Percentiles rank a stretch among this genome's conserved stretches.
phyloP scores from a whole-genome alignment of 2,329 filamentous ascomycete genomes.

The Diplodia intermedia region DNA sequence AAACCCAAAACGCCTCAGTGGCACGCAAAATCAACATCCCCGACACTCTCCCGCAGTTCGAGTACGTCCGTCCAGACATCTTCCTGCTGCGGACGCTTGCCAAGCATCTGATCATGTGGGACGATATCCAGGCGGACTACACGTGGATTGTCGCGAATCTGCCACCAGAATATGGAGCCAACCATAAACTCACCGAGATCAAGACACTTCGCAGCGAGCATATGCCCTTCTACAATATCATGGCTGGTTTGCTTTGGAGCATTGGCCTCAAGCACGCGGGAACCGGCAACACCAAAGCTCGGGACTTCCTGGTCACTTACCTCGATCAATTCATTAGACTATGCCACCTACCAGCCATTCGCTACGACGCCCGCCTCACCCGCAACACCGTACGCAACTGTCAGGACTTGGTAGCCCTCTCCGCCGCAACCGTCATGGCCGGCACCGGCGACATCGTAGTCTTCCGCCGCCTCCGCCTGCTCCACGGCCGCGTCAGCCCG shows the following conservation, averaged over 20 bases:
- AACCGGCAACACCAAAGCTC: slow-evolving; percentile 66
- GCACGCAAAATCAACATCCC: slow-evolving; percentile 94
- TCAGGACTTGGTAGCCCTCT: slow-evolving; percentile 84
- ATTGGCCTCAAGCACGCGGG: slow-evolving; percentile 56
- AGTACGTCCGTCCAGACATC: slow-evolving; percentile 92
- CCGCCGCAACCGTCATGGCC: slow-evolving; percentile 89
- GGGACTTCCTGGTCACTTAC: slow-evolving; percentile 83
- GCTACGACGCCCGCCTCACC: slow-evolving; percentile 85
- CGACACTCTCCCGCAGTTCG: slow-evolving; percentile 87
- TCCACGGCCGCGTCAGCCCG: slow-evolving; percentile 84
- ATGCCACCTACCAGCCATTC: slow-evolving; percentile 65
- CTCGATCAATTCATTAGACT: slow-evolving; percentile 87
- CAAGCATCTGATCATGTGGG: slow-evolving; percentile 93
- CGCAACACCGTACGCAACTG: slow-evolving; percentile 87
- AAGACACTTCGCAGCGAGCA: slow-evolving; percentile 76
- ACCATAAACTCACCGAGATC: slow-evolving; percentile 66
- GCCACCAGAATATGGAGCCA: slow-evolving; percentile 70
- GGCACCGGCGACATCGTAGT: slow-evolving; percentile 89
- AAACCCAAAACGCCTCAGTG: slow-evolving; percentile 85
- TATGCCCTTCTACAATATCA: slow-evolving; percentile 89
- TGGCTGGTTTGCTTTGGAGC: slow-evolving; percentile 85
- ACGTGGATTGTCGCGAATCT: slow-evolving; percentile 79
- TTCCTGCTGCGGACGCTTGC: slow-evolving; percentile 88
- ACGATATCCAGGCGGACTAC: slow-evolving; percentile 73
- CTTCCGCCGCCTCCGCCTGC: slow-evolving; percentile 81